phyloP scores from a whole-genome alignment of 495 filamentous ascomycete genomes.

The Penicillium goetzii region DNA sequence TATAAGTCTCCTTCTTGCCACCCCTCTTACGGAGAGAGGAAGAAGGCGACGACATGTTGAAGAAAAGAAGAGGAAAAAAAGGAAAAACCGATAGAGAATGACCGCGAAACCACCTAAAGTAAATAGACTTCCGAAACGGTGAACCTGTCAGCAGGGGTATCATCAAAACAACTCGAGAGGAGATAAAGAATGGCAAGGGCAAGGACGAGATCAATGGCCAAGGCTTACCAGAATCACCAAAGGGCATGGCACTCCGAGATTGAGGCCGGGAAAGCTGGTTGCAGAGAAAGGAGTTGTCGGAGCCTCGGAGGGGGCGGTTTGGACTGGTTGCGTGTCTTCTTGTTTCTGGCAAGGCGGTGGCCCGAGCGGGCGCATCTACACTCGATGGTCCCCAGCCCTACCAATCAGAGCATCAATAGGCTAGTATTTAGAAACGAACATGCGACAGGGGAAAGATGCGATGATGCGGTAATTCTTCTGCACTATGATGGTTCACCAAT shows the following conservation, averaged over 20 bases:
- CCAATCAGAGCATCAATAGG: constrained; percentile 8
- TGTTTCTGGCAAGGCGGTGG: constrained; percentile 23
- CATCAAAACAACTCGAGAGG: background rate
- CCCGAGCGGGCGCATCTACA: constrained; percentile 13
- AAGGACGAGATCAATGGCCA: background rate
- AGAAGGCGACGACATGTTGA: constrained; percentile 46
- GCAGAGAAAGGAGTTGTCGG: constrained; percentile 15
- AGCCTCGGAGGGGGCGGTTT: constrained; percentile 7
- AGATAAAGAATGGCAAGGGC: background rate
- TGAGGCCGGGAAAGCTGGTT: constrained; percentile 22
- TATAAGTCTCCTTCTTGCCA: constrained; percentile 48
- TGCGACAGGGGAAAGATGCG: background rate
- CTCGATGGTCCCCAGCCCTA: constrained; percentile 11
- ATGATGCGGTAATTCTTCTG: constrained; percentile 1
- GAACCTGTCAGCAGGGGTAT: constrained; percentile 15
- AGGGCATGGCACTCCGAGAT: constrained; percentile 31
- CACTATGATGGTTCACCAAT: background rate
- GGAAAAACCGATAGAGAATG: constrained; percentile 30
- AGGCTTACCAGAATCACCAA: constrained; percentile 36
- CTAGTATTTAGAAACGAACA: background rate
- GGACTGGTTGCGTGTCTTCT: constrained; percentile 26
- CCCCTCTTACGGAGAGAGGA: constrained; percentile 57
- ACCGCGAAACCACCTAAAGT: constrained; percentile 43
- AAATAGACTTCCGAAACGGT: constrained; percentile 35
- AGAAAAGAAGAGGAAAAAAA: constrained; percentile 16